Evolutionary conservation across 805 yeast genomes (phyloP), one percentile per base, ranked within the genome.

Genomic region (Candida easanensis): DNA sequence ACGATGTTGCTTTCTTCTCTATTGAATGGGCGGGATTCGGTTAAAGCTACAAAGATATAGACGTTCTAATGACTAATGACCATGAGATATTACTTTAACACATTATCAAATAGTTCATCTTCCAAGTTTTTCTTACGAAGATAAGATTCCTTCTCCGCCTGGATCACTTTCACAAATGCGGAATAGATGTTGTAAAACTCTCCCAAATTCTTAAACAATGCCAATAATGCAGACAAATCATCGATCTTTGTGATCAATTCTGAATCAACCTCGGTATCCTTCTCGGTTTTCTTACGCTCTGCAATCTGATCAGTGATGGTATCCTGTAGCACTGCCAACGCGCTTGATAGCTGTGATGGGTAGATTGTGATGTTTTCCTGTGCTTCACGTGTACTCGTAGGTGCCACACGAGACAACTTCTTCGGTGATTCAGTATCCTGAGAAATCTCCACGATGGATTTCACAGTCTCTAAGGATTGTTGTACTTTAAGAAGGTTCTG

Each of bases 21-120:
- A 69, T 91, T 2, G 97, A 91, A 64, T 91, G 99, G 99, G 89
- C 98, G 0, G 97, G 97, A 0, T 91, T 91, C 66, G 97, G 97
- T 44, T 88, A 62, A 42, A 14, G 3, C 32, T 28, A n/a, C n/a
- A n/a, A n/a, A n/a, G n/a, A n/a, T n/a, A n/a, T n/a, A n/a, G n/a
- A n/a, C n/a, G n/a, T n/a, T n/a, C n/a, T n/a, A n/a, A n/a, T n/a
- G n/a, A n/a, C n/a, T 38, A 30, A 38, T 38, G 41, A 25, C 15
- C 14, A 13, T 30, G n/a, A 19, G 30, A 26, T 5, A 17, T 38
- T 22, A 44, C 7, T 35, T 40, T 27, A 54, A 35, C 1, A 57
- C 41, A n/a, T 50, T 36, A 11, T 47, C 44, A 18, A 47, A 54
- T 13, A 55, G 21, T 4, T 52, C 56, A 44, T 56, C 60, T 26